Conservation (phyloP, 2,329 filamentous ascomycete species). For the Pseudopithomyces chartarum region DNA sequence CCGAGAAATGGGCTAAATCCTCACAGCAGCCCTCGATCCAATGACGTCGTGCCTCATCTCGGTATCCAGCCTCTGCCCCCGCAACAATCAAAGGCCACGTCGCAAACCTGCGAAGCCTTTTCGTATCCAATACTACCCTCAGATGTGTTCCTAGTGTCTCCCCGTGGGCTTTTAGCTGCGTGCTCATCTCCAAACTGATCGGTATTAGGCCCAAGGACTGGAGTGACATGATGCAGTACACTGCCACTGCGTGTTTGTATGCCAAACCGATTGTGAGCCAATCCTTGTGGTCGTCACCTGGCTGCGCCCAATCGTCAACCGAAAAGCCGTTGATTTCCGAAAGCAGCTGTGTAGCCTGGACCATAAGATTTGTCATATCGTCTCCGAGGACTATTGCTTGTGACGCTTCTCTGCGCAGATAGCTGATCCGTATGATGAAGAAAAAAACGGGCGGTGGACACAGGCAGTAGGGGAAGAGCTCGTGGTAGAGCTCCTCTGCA, state of each 20-base stretch:
- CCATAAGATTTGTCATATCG: constrained; percentile 11
- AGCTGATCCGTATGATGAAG: constrained; percentile 29
- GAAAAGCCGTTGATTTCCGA: constrained; percentile 26
- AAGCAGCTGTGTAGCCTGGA: constrained; percentile 27
- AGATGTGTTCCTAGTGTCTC: constrained; percentile 17
- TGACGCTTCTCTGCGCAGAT: constrained; percentile 23
- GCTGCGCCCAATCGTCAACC: constrained; percentile 34
- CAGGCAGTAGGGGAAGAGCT: constrained; percentile 34
- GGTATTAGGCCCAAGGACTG: constrained; percentile 28
- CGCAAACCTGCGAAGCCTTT: constrained; percentile 20
- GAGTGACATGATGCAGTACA: constrained; percentile 37
- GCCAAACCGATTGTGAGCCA: constrained; percentile 31
- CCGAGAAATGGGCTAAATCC: constrained; percentile 22
- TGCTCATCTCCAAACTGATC: constrained; percentile 18
- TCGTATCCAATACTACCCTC: constrained; percentile 8
- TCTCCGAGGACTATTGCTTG: constrained; percentile 7
- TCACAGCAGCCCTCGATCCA: constrained; percentile 27
- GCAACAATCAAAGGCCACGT: constrained; percentile 33
- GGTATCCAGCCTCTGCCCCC: constrained; percentile 30
- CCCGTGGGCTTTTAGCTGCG: constrained; percentile 20
- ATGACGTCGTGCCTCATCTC: constrained; percentile 16
- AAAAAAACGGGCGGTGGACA: constrained; percentile 31
- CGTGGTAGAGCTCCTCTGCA: constrained; percentile 24
- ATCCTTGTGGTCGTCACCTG: constrained; percentile 21
- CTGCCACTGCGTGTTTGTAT: constrained; percentile 27